phyloP scores from a whole-genome alignment of 139 green algal species.

The Closterium sp. region DNA sequence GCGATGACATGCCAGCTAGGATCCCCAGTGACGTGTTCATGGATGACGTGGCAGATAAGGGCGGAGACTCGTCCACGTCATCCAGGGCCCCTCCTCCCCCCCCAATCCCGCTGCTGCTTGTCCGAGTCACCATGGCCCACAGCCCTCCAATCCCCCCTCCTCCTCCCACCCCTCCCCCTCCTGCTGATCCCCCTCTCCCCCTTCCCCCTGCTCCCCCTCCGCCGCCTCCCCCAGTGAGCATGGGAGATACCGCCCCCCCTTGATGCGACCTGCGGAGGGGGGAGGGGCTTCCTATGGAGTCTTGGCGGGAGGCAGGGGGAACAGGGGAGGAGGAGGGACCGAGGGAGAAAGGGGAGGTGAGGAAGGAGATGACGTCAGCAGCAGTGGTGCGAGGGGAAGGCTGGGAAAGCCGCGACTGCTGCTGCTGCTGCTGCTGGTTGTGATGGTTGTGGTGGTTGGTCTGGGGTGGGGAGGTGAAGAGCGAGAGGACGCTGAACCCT shows the following conservation, averaged over 20 bases:
- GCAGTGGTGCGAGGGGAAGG: background rate
- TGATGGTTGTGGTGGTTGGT: background rate
- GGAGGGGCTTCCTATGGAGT: background rate
- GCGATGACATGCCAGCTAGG: background rate
- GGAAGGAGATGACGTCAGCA: background rate
- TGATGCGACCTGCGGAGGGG: background rate
- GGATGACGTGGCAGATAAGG: background rate
- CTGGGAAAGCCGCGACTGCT: background rate
- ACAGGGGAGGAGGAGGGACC: background rate
- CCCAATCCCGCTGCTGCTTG: background rate
- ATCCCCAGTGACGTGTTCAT: background rate
- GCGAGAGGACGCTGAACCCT: background rate
- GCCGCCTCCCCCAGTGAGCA: background rate
- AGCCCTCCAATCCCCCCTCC: background rate
- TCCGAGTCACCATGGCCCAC: background rate
- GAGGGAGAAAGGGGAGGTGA: background rate
- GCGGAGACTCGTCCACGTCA: background rate
- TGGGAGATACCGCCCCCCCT: background rate
- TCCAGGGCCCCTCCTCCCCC: background rate
- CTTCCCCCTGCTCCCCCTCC: too few species aligned
- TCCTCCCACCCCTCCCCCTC: too few species aligned
- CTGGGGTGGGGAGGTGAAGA: background rate
- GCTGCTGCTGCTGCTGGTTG: background rate
- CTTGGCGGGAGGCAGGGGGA: background rate
- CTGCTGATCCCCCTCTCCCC: too few species aligned